Base-by-base conservation (phyloP, 768 basidiomycete species). In the Hysterangium stoloniferum region DNA sequence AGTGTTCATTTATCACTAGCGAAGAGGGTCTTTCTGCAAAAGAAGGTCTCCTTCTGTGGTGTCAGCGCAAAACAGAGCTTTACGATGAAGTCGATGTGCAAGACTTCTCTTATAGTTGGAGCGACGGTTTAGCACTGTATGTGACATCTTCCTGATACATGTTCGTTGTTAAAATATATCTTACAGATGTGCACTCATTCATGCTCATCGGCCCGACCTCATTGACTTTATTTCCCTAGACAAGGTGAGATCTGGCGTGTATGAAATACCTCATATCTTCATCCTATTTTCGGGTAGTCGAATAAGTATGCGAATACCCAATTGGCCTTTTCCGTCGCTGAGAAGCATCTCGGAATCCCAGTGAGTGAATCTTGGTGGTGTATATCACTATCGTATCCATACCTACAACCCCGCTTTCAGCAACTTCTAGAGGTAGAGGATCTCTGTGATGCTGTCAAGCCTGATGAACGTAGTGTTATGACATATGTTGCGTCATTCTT, bases 1-100 rank as follows among this genome's bases (percentile, higher is more conserved):
- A 45, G 52, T 52, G 24, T 24, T 46, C 52, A 57, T 19, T 24
- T n/a, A n/a, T n/a, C n/a, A n/a, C 13, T 64, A 97, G 95, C 59
- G 92, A 94, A 74, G 96, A 98, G 70, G 96, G 96, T 51, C 77
- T 97, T n/a, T 93, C 93, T 8, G 96, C 96, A 1, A 96, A 97
- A 67, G 96, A 98, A 62, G 96, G 96, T 29, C 76, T 99, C 9
- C 71, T 99, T 4, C 77, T 99, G 3, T 99, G 96, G 96, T 96
- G 94, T 71, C 96, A 98, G 62, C 82, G 96, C 48, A 96, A 95
- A 68, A 99, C 96, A 0, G 80, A 77, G 29, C 80, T 82, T 0
- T 98, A 99, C 68, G 79, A 78, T 55, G 90, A 95, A 60, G 93
- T 98, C 11, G 70, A 97, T 52, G 90, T 99, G 13, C 82, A 90